Evolutionary conservation across 2,329 filamentous ascomycete genomes (phyloP), one percentile per base, ranked within the genome.

Genomic region (Aspergillus pseudoviridinutans): DNA sequence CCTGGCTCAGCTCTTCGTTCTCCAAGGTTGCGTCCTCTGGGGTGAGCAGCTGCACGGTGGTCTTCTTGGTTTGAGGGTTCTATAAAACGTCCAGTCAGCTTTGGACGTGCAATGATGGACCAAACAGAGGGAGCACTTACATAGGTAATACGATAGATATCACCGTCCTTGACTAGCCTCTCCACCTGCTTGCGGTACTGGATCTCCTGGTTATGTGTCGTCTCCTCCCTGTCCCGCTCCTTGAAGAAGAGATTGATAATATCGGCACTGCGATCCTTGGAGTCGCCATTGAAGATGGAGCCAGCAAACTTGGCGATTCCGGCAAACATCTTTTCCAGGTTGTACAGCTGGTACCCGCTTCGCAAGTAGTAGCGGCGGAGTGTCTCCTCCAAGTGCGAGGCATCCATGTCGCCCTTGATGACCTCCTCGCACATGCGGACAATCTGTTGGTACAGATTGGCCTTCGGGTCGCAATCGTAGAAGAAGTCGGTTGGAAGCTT

Each of bases 261-360:
- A 59, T 97, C 92, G 4, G 89, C 86, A 41, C 91, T 96, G 82
- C 94, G 96, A 71, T 99, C 94, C 77, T 96, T 96, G 50, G 85
- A 83, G 66, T 99, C 94, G 3, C 85, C 85, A 67, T 87, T 92
- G 69, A 92, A 90, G 72, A 96, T 92, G n/a, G 84, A 84, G 20
- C 92, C 82, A 25, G 89, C 91, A 58, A 92, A 88, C 57, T 92
- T 89, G 58, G 89, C 88, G 42, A 97, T 84, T 1, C 88, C 88
- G 69, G 87, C 87, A 54, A 97, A 84, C 29, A 97, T 85, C 71
- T 96, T 92, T 69, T 95, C 91, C 62, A 97, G 87, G 4, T 91
- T 92, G 78, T 97, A 99, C 42, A 97, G 78, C 68, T 92, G 91
- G 89, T 93, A 99, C 6, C 94, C 94, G 63, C 87, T 89, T 70